Base-by-base conservation (phyloP, 495 filamentous ascomycete genomes). In the Penicillium waksmanii region DNA sequence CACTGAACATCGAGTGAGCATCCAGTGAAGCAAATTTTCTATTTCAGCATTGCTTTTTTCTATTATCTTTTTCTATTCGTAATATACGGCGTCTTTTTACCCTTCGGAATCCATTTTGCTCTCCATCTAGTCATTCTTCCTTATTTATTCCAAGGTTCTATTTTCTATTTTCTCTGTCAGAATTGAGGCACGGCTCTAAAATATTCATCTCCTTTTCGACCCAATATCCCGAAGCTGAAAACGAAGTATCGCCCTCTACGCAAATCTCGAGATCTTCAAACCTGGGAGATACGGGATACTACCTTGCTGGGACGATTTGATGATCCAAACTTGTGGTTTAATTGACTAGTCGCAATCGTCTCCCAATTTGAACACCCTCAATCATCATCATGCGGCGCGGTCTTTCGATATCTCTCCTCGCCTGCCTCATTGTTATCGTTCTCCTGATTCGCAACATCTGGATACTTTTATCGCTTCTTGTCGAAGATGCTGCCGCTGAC, bases 401-500 rank as follows among this genome's bases (percentile, higher is more conserved):
- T 17, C 11, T 47, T 19, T 19, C 17, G 13, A 11, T 47, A 12
- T 47, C 23, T 47, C 44, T 47, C 17, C 18, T 47, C 5, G 5
- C 17, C 44, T 5, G 10, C 44, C 2, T 47, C 10, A 18, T 47
- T 7, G 11, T 23, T 47, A 19, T 19, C 15, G 13, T 19, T 47
- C n/a, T 47, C 17, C 17, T 47, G 17, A 3, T 47, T 21, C 44
- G 44, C 44, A 47, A 13, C 6, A 13, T 47, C 17, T 47, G 17
- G 44, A 47, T 17, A 11, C 44, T 47, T 19, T 17, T 47, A 19
- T 47, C 44, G 17, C 17, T 47, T 23, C 44, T 47, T 13, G 44
- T 47, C 44, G 44, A 47, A 47, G 44, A 47, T 47, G 44, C 44
- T 19, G 3, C 44, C 44, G 44, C 44, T n/a, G 44, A 47, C 11